phyloP scores from a whole-genome alignment of 495 filamentous ascomycete genomes.

The Aspergillus homomorphus region DNA sequence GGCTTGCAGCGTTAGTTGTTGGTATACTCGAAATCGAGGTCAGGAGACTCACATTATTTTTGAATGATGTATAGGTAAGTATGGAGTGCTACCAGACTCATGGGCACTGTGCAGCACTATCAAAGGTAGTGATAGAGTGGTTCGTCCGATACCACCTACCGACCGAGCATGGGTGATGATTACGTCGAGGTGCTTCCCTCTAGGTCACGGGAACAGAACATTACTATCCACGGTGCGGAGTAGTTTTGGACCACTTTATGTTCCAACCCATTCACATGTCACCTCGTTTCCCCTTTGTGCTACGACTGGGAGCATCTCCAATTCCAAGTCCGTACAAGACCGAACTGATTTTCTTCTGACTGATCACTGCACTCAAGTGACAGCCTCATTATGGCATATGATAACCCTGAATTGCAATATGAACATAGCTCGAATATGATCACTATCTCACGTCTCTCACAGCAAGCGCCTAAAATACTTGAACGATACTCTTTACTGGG shows the following conservation, averaged over 20 bases:
- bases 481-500: slow-evolving; percentile 44
- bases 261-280: too few species aligned
- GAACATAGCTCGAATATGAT: slow-evolving; percentile 37
- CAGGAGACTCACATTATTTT: slow-evolving; percentile 17
- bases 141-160: too few species aligned
- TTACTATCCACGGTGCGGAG: neutral
- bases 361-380: too few species aligned
- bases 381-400: slow-evolving; percentile 15
- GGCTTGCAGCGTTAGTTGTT: neutral
- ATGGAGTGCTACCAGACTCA: neutral
- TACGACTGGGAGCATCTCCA: too few species aligned
- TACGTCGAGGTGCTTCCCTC: slow-evolving; percentile 1
- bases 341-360: too few species aligned
- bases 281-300: too few species aligned
- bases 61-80: neutral
- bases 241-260: too few species aligned
- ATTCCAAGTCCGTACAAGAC: too few species aligned
- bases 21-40: neutral
- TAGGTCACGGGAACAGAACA: slow-evolving; percentile 12
- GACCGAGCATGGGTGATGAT: neutral
- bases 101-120: neutral
- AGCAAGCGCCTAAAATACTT: slow-evolving; percentile 72
- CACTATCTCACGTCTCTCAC: slow-evolving; percentile 66
- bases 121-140: neutral
- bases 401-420: slow-evolving; percentile 8